Base-by-base conservation (phyloP, 192 early-diverging fungal genomes). In the Thamnidium elegans region DNA sequence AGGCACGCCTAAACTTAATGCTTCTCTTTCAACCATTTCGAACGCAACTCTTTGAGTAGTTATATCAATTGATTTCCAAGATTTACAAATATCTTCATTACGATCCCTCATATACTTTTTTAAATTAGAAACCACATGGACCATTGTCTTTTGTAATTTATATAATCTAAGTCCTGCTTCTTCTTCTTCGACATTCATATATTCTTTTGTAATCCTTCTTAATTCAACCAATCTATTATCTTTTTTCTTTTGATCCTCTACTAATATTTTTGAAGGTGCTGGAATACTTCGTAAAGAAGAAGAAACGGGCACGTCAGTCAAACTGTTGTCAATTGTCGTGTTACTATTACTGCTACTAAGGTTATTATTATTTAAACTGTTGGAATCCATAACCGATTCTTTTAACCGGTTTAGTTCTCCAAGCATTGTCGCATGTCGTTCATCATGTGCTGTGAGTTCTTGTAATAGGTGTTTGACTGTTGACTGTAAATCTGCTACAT, bases 81-180 rank as follows among this genome's bases (percentile, higher is more conserved):
- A 39, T n/a, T 39, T 56, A 39, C 31, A 34, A n/a, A 56, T 34
- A 19, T 56, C 55, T 10, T 56, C 55, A 30, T 10, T 34, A 9
- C 55, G 30, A 34, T 56, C 55, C 55, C 36, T 34, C 30, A 56
- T 56, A 17, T 19, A 56, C 10, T 56, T 56, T 39, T 56, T 56
- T 10, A 56, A 30, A 17, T 56, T 30, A 26, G 31, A 8, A 7
- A 56, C 55, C n/a, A 56, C 55, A 56, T 56, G 55, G 8, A 56
- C 55, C 55, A 56, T 56, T 32, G 55, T 56, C 34, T 56, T 56
- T 34, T 56, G 55, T 17, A 56, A 34, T 17, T 34, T 56, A 56
- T 36, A 56, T 34, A 56, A 56, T 2, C 55, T 15, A 32, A 56
- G 31, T 1, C 55, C 55, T 36, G 55, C 55, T 34, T 56, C 55